A percentile compares a stretch with the other conserved stretches of the same genome.
These are phyloP conservation scores for Herpetospermum pedunculosum DNA, from an alignment of 306 rosid species.

Conservation along the genomic window DNA sequence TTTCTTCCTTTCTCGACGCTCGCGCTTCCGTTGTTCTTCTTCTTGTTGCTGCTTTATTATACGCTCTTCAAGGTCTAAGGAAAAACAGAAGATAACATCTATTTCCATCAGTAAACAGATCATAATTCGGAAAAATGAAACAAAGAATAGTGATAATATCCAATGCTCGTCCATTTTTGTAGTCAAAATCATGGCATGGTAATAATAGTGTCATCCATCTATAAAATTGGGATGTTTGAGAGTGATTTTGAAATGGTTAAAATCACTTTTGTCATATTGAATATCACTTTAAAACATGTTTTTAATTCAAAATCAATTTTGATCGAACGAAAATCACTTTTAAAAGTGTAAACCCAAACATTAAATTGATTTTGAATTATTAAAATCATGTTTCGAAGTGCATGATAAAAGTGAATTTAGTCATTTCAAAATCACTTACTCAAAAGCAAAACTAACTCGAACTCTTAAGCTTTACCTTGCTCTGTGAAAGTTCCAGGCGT, in stretches of 20 bases:
- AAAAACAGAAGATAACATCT: background rate
- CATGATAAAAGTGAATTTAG: no score
- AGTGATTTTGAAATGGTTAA: no score
- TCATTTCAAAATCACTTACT: no score
- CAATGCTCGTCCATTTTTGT: background rate
- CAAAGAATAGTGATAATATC: background rate
- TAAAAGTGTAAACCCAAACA: no score
- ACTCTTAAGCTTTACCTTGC: slow-evolving; percentile 47
- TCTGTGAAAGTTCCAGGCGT: slow-evolving; percentile 69
- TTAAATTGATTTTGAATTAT: no score
- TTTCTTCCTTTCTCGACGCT: slow-evolving; percentile 84
- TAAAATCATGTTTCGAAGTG: no score
- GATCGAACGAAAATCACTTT: no score
- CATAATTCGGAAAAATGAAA: background rate
- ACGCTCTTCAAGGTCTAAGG: slow-evolving; percentile 81
- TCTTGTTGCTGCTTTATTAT: slow-evolving; percentile 89
- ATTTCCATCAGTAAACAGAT: background rate
- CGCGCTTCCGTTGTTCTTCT: slow-evolving; percentile 88
- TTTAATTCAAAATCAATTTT: no score
- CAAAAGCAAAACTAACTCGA: slow-evolving; percentile 8
- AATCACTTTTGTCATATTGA: no score
- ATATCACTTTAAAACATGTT: no score
- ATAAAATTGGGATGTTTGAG: no score
- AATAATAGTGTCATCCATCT: background rate
- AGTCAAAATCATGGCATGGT: background rate